Evolutionary conservation across 2,329 filamentous ascomycete genomes (phyloP).

Genomic region (Myriosclerotinia scirpicola): DNA sequence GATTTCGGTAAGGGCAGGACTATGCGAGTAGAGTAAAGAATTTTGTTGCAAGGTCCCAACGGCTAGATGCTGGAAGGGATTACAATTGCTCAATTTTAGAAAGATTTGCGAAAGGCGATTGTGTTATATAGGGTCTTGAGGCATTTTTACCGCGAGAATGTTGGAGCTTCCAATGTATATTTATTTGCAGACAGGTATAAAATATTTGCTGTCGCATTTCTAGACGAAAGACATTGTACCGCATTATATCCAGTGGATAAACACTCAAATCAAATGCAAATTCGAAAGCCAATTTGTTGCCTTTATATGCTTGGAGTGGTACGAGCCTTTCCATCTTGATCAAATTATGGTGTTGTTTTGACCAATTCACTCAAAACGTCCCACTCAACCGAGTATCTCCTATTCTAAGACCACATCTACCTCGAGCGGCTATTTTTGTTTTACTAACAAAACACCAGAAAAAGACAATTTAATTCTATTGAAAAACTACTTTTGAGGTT

Average conservation of each 20-base stretch:
- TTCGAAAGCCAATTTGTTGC: not conserved
- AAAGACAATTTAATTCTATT: not conserved
- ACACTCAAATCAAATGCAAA: not conserved
- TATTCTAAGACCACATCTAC: not conserved
- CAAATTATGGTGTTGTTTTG: not conserved
- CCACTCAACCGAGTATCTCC: constrained; percentile 8
- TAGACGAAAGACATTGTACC: not conserved
- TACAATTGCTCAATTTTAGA: not conserved
- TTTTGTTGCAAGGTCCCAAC: not conserved
- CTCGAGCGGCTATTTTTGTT: not conserved
- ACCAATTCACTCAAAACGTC: constrained; percentile 12
- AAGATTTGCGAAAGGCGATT: not conserved
- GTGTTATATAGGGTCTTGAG: not conserved
- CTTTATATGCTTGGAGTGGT: not conserved
- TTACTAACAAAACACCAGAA: not conserved
- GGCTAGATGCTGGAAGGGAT: not conserved
- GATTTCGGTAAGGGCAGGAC: not conserved
- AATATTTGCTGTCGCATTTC: not conserved
- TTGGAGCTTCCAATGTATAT: not conserved
- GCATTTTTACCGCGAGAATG: not conserved
- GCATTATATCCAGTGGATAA: not conserved
- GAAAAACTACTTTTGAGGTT: not conserved
- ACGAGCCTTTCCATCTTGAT: not conserved
- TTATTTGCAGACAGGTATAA: not conserved
- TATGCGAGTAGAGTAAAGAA: not conserved